Evolutionary conservation across 2,329 filamentous ascomycete genomes (phyloP).

Genomic region (Botrytis medusae): DNA sequence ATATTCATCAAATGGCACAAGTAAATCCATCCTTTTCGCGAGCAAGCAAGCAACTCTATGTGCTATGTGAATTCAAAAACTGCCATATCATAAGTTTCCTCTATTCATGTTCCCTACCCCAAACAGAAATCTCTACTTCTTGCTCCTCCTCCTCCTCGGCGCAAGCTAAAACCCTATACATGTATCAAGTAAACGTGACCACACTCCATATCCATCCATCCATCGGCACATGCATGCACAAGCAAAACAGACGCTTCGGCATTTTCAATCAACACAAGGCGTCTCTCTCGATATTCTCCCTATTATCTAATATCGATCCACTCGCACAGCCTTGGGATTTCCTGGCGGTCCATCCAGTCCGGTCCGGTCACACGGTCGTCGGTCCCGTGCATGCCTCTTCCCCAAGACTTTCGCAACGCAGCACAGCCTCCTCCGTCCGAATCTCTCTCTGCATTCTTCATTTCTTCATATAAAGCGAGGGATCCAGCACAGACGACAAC

Average conservation of each 20-base stretch:
- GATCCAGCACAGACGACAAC: not conserved
- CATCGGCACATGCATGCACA: not conserved
- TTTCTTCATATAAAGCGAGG: not conserved
- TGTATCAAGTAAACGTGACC: not conserved
- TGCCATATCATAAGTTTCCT: not conserved
- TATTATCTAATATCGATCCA: not conserved
- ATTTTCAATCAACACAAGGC: not conserved
- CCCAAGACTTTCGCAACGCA: not conserved
- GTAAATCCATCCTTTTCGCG: no score
- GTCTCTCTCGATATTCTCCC: not conserved
- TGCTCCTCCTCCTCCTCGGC: not conserved
- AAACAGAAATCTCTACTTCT: not conserved
- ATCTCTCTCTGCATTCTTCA: not conserved
- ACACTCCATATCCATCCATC: not conserved
- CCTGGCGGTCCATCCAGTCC: not conserved
- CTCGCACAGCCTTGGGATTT: not conserved
- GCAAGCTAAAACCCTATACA: not conserved
- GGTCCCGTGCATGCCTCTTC: not conserved
- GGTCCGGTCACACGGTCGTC: not conserved
- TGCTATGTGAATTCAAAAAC: not conserved
- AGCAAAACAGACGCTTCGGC: not conserved
- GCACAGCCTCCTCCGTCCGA: not conserved
- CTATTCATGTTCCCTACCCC: fast-evolving
- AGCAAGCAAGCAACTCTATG: not conserved
- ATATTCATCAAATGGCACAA: not conserved